Evolutionary conservation across 1,284 basidiomycete genomes (phyloP), one percentile per base, ranked within the genome.

Genomic region (Ustilago tritici): DNA sequence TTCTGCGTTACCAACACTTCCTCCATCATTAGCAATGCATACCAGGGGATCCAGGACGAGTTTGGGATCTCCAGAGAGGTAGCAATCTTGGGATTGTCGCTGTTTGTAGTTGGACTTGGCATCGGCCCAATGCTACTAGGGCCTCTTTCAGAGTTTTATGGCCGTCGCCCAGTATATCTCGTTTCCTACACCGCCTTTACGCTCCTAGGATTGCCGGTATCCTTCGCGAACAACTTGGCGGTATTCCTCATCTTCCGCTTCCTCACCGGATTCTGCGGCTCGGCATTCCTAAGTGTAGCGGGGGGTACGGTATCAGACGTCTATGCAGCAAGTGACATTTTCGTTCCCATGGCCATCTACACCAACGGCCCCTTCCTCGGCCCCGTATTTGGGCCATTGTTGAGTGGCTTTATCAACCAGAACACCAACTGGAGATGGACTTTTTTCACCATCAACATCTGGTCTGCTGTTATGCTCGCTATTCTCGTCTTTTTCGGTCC

Each of bases 21-120:
- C 4, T 74, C 69, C 43, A 76, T 83, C 65, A 76, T 80, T 56
- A 59, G 67, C 47, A 74, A 64, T 32, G 84, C 80, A 11, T 86
- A 83, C 70, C 80, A 79, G 11, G 82, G 84, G 47, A 74, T 81
- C 47, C 88, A 90, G 46, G 70, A 81, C 19, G 89, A 91, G 10
- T 92, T 93, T 71, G 86, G 88, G 63, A 89, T 93, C 38, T 88
- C 89, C 2, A 88, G 88, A 36, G 89, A 90, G 71, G 91, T 93
- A 72, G 91, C 93, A 2, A 91, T 93, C 85, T 89, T 94, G 12
- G 89, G 89, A 3, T 88, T 94, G 46, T 92, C 91, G 64, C 82
- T 94, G 6, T 95, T 91, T 59, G 88, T 89, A 19, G 75, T 85
- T 19, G 91, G 91, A 1, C 65, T 82, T 1, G 81, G 79, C 4